A percentile compares a stretch with the other conserved stretches of the same genome.
These are phyloP conservation scores for Colletotrichum cordylinicola DNA, from an alignment of 2,329 filamentous ascomycete genomes.

Conservation along the genomic window DNA sequence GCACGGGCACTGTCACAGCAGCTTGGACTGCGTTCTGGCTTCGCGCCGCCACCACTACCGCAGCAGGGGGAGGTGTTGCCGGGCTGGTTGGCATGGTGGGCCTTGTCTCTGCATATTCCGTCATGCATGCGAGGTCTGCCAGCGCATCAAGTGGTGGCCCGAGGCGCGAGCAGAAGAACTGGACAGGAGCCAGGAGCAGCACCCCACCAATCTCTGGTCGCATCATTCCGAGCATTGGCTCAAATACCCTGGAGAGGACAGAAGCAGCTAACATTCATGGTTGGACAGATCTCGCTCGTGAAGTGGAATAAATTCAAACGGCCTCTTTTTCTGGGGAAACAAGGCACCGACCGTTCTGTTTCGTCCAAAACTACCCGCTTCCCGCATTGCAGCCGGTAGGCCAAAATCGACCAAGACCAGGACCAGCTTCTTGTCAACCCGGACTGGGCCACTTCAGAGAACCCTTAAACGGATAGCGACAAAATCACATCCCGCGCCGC, in stretches of 20 bases:
- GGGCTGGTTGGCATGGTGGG: slow-evolving; percentile 51
- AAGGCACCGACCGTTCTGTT: slow-evolving; percentile 34
- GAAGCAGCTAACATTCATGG: slow-evolving; percentile 44
- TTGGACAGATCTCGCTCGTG: slow-evolving; percentile 43
- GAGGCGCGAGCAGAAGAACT: slow-evolving; percentile 43
- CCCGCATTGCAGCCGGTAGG: slow-evolving; percentile 32
- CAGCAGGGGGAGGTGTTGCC: slow-evolving; percentile 29
- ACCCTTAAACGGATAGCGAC: slow-evolving; percentile 1
- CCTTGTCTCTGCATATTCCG: slow-evolving; percentile 61
- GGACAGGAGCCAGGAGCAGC: neutral
- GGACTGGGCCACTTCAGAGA: neutral
- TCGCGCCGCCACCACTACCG: slow-evolving; percentile 25
- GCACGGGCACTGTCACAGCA: slow-evolving; percentile 26
- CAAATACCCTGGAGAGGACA: slow-evolving; percentile 36
- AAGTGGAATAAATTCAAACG: slow-evolving; percentile 32
- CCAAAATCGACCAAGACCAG: slow-evolving; percentile 9
- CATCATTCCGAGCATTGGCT: slow-evolving; percentile 39
- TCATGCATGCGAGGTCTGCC: slow-evolving; percentile 58
- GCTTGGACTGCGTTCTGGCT: slow-evolving; percentile 29
- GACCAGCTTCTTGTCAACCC: neutral
- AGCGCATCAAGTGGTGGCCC: slow-evolving; percentile 55
- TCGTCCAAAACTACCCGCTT: slow-evolving; percentile 36
- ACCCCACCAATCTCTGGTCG: slow-evolving; percentile 36
- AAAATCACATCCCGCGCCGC: neutral
- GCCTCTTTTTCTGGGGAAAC: slow-evolving; percentile 34